Conservation (phyloP, 331 rosid genomes). For the Malus hybrid region DNA sequence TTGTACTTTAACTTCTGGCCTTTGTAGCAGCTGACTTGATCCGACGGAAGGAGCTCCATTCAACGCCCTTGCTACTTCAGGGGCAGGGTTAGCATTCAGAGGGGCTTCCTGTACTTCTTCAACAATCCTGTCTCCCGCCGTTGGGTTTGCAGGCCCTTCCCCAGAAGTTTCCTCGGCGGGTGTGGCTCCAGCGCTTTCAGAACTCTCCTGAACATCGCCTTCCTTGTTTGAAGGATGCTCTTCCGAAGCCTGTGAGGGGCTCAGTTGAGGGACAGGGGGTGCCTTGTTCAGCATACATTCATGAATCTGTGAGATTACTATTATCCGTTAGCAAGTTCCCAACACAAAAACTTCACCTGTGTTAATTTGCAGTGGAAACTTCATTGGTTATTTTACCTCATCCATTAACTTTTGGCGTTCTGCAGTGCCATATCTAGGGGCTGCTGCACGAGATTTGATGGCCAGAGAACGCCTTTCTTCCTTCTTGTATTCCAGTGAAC, state of each 20-base stretch:
- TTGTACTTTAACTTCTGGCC: slow-evolving; percentile 39
- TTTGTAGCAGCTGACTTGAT: slow-evolving; percentile 33
- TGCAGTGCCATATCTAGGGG: slow-evolving; percentile 73
- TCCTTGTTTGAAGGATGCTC: slow-evolving; percentile 35
- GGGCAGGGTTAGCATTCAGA: slow-evolving; percentile 26
- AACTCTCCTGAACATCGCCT: slow-evolving; percentile 22
- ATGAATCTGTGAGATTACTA: slow-evolving; percentile 52
- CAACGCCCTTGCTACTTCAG: slow-evolving; percentile 22
- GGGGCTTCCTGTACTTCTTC: slow-evolving; percentile 44
- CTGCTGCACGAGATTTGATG: slow-evolving; percentile 67
- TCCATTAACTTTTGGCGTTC: slow-evolving; percentile 85
- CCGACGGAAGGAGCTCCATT: slow-evolving; percentile 29
- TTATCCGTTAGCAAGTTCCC: slow-evolving; percentile 6
- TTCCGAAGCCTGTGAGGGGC: slow-evolving; percentile 35
- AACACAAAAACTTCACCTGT: not conserved
- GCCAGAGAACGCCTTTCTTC: slow-evolving; percentile 82
- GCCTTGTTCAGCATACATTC: slow-evolving; percentile 79
- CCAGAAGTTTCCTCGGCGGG: slow-evolving; percentile 22
- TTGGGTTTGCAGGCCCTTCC: slow-evolving; percentile 31
- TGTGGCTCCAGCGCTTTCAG: slow-evolving; percentile 28
- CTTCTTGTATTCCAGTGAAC: slow-evolving; percentile 85
- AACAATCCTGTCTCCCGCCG: slow-evolving; percentile 37
- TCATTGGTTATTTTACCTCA: slow-evolving; percentile 44
- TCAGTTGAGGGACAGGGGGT: slow-evolving; percentile 51
- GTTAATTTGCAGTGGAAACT: not conserved